A percentile compares a stretch with the other conserved stretches of the same genome.
These are phyloP conservation scores for Glycyrrhiza uralensis DNA, from an alignment of 306 rosid genomes.

Conservation along the genomic window DNA sequence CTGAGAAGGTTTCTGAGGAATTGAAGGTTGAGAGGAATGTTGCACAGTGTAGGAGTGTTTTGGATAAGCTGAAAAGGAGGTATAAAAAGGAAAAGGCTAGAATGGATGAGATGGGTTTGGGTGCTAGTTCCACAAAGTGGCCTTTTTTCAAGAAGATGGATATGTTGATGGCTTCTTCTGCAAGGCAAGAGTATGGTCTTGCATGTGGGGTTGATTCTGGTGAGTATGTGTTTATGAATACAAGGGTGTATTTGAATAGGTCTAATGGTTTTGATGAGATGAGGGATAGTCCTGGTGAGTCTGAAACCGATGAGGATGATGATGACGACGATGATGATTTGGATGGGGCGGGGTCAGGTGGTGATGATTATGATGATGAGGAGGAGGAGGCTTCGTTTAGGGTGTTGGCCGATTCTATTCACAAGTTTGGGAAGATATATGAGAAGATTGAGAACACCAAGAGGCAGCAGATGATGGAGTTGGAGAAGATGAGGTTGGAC, in stretches of 20 bases:
- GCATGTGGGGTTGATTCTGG: slow-evolving; percentile 90
- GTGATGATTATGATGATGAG: slow-evolving; percentile 14
- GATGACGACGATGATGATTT: slow-evolving; percentile 24
- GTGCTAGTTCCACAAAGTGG: slow-evolving; percentile 59
- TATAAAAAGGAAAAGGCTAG: slow-evolving; percentile 69
- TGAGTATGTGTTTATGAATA: slow-evolving; percentile 78
- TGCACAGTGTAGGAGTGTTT: slow-evolving; percentile 49
- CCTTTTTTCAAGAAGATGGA: slow-evolving; percentile 73
- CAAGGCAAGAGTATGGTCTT: slow-evolving; percentile 61
- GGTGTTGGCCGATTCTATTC: slow-evolving; percentile 66
- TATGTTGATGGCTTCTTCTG: slow-evolving; percentile 63
- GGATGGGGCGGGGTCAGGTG: not conserved
- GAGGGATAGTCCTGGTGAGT: slow-evolving; percentile 89
- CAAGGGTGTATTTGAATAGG: slow-evolving; percentile 67
- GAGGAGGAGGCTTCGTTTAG: slow-evolving; percentile 45
- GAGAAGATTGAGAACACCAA: slow-evolving; percentile 78
- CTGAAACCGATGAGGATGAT: slow-evolving; percentile 53
- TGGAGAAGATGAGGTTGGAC: slow-evolving; percentile 75
- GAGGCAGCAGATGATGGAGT: slow-evolving; percentile 87
- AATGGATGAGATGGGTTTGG: slow-evolving; percentile 54
- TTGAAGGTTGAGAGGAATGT: slow-evolving; percentile 44
- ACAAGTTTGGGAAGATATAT: slow-evolving; percentile 73
- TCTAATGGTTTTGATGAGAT: slow-evolving; percentile 86
- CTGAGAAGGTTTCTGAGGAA: slow-evolving; percentile 65
- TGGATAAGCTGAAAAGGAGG: slow-evolving; percentile 66